Evolutionary conservation across 1,284 basidiomycete species (phyloP).

Genomic region (Neonothopanus nambi): DNA sequence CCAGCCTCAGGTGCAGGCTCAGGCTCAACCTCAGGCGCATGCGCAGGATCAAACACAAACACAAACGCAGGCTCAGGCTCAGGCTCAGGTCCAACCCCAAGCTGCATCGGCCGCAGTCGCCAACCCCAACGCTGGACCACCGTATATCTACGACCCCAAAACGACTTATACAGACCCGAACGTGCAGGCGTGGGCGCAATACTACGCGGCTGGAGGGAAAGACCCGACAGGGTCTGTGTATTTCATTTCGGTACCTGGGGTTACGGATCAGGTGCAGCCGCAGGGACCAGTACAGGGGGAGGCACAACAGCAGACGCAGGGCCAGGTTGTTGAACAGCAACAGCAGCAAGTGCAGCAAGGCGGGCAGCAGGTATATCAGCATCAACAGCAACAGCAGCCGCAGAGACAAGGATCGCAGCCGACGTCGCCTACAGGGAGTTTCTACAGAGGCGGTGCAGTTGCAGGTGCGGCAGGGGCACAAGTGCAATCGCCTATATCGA

Average conservation of each 20-base stretch:
- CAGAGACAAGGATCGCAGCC: background rate
- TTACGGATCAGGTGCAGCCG: conserved; percentile 42
- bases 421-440: background rate
- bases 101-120: conserved; percentile 7
- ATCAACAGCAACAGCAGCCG: background rate
- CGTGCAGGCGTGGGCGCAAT: conserved; percentile 79
- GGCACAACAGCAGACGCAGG: background rate
- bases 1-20: conserved; percentile 21
- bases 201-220: conserved; percentile 73
- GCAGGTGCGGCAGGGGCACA: background rate
- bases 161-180: conserved; percentile 68
- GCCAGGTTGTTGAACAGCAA: background rate
- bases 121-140: conserved; percentile 46
- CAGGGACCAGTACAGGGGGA: background rate
- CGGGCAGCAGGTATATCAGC: background rate
- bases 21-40: conserved; percentile 21
- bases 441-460: background rate
- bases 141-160: conserved; percentile 69
- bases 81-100: conserved; percentile 20
- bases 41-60: conserved; percentile 22
- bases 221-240: conserved; percentile 73
- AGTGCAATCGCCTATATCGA: background rate
- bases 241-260: conserved; percentile 71
- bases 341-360: conserved; percentile 4
- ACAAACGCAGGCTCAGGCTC: conserved; percentile 28